phyloP scores from a whole-genome alignment of 23 red algal species.

The Gracilaria vermiculophylla region DNA sequence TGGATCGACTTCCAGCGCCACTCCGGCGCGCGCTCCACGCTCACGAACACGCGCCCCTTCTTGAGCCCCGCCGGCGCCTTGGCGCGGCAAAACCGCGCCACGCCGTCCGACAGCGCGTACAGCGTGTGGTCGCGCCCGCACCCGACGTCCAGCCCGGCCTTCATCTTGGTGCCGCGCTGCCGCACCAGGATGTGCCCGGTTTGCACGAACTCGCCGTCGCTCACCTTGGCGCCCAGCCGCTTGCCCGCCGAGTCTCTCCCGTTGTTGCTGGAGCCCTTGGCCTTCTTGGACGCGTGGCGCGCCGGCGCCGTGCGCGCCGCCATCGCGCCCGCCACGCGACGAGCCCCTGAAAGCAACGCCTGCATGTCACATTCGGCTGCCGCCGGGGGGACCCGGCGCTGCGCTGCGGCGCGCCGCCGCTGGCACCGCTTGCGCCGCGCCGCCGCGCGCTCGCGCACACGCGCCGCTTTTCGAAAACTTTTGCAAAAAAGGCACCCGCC shows the following conservation, averaged over 20 bases:
- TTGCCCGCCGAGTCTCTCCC: slow-evolving; percentile 67
- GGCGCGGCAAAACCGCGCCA: slow-evolving; percentile 54
- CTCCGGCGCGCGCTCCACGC: slow-evolving; percentile 25
- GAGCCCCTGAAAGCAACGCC: neutral
- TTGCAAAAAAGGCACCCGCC: no score
- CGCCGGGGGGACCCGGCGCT: no score
- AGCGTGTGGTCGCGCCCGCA: slow-evolving; percentile 83
- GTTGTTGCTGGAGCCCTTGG: slow-evolving; percentile 56
- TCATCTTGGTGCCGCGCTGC: slow-evolving; percentile 67
- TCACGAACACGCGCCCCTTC: slow-evolving; percentile 35
- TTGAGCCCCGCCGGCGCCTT: neutral
- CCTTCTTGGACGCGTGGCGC: slow-evolving; percentile 76
- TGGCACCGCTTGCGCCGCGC: no score
- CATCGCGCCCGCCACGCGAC: neutral
- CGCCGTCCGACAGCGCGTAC: slow-evolving; percentile 57
- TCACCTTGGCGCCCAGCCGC: slow-evolving; percentile 76
- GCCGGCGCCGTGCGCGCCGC: neutral
- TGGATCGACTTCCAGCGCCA: slow-evolving; percentile 17
- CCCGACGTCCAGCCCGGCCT: slow-evolving; percentile 58
- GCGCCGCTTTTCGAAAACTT: no score
- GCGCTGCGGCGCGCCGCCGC: no score
- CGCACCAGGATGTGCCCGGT: slow-evolving; percentile 78
- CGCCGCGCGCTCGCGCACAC: no score
- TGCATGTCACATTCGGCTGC: neutral
- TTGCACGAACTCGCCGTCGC: slow-evolving; percentile 63